phyloP scores from a whole-genome alignment of 2,329 filamentous ascomycete species.

The Pyrenochaeta sp. region DNA sequence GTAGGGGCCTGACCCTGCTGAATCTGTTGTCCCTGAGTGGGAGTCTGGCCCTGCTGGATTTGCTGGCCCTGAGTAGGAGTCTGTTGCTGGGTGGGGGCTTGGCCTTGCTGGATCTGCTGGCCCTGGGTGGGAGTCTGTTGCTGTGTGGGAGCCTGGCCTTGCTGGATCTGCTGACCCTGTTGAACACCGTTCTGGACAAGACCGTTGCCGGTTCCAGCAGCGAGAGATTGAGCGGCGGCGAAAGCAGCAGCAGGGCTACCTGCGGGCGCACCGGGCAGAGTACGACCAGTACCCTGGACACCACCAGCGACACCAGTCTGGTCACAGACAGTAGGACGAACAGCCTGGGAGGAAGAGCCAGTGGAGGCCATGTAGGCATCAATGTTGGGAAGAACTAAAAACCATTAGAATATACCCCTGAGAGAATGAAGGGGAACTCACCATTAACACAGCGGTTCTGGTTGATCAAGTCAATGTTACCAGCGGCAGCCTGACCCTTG shows the following conservation, averaged over 20 bases:
- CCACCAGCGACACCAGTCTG: constrained; percentile 44
- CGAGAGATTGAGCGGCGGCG: constrained; percentile 35
- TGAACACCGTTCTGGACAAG: constrained; percentile 26
- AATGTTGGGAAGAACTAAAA: constrained; percentile 44
- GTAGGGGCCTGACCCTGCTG: constrained; percentile 7
- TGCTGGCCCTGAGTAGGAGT: constrained; percentile 4
- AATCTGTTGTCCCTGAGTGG: constrained; percentile 11
- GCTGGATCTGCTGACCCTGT: constrained; percentile 7
- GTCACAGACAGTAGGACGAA: constrained; percentile 41
- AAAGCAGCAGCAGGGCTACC: constrained; percentile 42
- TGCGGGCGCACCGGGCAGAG: constrained; percentile 36
- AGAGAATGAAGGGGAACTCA: constrained; percentile 5
- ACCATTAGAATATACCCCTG: constrained; percentile 6
- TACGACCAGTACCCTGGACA: constrained; percentile 39
- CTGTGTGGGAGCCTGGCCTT: constrained; percentile 5
- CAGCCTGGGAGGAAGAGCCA: constrained; percentile 36
- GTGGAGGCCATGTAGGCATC: constrained; percentile 47
- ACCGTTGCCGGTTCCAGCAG: constrained; percentile 39
- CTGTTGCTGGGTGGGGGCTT: constrained; percentile 5
- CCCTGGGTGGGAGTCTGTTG: constrained; percentile 11
- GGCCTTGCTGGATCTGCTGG: constrained; percentile 9
- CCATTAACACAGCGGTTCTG: constrained; percentile 47
- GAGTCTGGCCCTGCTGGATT: constrained; percentile 9
- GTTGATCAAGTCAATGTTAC: constrained; percentile 47
- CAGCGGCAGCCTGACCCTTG: constrained; percentile 40